Base-by-base conservation (phyloP, 1,284 basidiomycete species). In the Apiotrichum mycotoxinovorans region DNA sequence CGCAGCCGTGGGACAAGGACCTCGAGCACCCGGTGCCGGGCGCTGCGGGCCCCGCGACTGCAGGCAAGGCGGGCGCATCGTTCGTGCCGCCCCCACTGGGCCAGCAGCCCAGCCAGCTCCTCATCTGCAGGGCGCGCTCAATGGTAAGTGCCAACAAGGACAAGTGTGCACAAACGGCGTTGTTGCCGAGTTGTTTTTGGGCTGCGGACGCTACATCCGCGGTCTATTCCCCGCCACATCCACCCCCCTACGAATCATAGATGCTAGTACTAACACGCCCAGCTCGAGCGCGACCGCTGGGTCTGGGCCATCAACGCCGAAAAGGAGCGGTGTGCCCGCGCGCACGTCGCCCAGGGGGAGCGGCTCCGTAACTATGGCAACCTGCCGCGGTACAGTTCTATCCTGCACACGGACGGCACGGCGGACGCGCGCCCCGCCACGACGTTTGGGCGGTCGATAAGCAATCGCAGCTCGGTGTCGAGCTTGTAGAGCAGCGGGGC, bases 271-370 rank as follows among this genome's bases (percentile, higher is more conserved):
- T 54, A 26, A 47, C 58, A 51, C 30, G n/a, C 49, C 22, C 54
- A 77, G 76, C 71, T 78, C 44, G 76, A 78, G 56, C 59, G 76
- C 23, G 75, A 78, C 64, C 54, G 70, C n/a, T 78, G 76, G 76
- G 67, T 78, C 0, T 74, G 74, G 72, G 72, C 69, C 9, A 65
- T 76, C 46, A 75, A 76, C 54, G 67, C 70, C 20, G 76, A 78
- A 58, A 76, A 73, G 66, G 74, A 78, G 56, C 55, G 74, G 17
- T 68, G 70, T 45, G 68, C 68, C 4, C 64, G 72, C 37, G 48
- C 56, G 11, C 69, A 76, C 55, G 47, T 65, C 0, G 51, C 53
- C 34, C 54, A 67, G 11, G 70, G 72, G 51, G 65, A 69, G 22
- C 47, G 27, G 34, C 56, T 70, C 49, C 62, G 76, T 22, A 59